Conservation (phyloP, 345 rosid genomes). For the Salix suchowensis region DNA sequence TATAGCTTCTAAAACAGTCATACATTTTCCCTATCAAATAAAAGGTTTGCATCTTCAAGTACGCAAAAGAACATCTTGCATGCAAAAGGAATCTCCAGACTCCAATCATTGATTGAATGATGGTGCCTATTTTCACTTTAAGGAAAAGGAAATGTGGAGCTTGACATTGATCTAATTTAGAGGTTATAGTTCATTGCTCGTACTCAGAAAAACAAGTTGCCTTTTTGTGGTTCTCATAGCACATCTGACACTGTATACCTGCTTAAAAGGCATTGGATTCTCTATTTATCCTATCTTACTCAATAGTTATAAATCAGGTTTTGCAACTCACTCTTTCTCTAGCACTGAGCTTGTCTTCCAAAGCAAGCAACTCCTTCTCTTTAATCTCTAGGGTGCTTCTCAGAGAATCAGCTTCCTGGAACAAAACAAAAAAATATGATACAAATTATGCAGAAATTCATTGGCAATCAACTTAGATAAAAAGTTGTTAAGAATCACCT, state of each 20-base stretch:
- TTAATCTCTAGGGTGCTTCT: constrained; percentile 41
- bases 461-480: background rate
- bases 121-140: background rate
- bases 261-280: background rate
- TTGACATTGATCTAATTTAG: no score
- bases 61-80: background rate
- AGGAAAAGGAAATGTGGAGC: no score
- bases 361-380: constrained; percentile 48
- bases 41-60: background rate
- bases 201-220: background rate
- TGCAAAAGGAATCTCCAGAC: background rate
- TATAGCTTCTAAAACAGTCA: background rate
- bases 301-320: constrained; percentile 6
- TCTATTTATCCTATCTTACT: background rate
- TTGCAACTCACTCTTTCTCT: constrained; percentile 63
- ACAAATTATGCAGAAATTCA: background rate
- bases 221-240: background rate
- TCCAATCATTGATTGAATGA: background rate
- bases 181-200: no score
- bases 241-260: background rate
- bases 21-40: background rate
- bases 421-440: background rate
- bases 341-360: constrained; percentile 64
- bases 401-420: constrained; percentile 45
- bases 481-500: constrained; percentile 35